Evolutionary conservation across 106 monocot species (phyloP), one percentile per base, ranked within the genome.

Genomic region (Dactylorhiza incarnata): DNA sequence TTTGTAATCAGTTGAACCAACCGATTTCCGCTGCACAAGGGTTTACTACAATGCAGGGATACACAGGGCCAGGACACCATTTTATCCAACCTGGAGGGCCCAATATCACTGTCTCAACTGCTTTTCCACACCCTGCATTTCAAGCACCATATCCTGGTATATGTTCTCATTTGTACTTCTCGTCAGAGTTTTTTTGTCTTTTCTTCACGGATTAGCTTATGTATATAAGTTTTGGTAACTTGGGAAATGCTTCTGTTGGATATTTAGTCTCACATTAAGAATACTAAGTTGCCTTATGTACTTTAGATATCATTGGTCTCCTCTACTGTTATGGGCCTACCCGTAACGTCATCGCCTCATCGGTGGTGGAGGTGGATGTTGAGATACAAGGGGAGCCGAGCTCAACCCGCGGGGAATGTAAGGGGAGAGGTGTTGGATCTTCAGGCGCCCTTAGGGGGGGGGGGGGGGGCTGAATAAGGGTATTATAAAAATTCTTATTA

Each of bases 1-100:
- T 80, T 50, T 81, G 68, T 85, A 81, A 81, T 19, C 88, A 89
- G 50, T 76, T 85, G 47, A 79, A 80, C 24, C 85, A 80, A 48
- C 79, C 81, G 50, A 14, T 78, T 68, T 73, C 78, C 12, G 68
- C 82, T 65, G 79, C 83, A 43, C 83, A 67, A 75, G 84, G 88
- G 48, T 88, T 85, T 82, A 49, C 82, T 20, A 56, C 84, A 4
- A 24, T 86, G 53, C 91, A 84, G 12, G 78, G 84, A 17, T 88
- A 88, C 78, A 48, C 79, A 70, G 26, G 84, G 73, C 86, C 84
- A 22, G 77, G 72, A 72, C 82, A 83, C 68, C 81, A 74, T 23
- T 66, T 84, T 69, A 68, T 84, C 19, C 91, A 84, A 81, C 54
- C 88, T 5, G 73, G 58, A 77, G 78, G 84, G 7, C 72, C 84